Conservation (phyloP, 345 rosid genomes). For the Zanthoxylum bungeanum region DNA sequence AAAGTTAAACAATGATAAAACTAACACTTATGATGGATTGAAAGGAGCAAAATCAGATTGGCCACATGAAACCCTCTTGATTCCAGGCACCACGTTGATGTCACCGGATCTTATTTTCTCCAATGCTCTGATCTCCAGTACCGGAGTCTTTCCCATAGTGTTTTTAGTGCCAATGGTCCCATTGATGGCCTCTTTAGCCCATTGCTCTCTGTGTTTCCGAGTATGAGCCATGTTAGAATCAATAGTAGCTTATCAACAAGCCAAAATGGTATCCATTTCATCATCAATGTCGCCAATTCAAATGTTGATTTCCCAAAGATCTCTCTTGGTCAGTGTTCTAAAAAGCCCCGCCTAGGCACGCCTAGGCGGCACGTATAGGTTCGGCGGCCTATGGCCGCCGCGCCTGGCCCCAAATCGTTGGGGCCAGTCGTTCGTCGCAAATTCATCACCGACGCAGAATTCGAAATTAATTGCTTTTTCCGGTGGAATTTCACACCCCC, state of each 20-base stretch:
- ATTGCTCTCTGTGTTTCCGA: conserved; percentile 51
- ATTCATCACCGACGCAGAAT: no score
- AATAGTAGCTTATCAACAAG: conserved; percentile 64
- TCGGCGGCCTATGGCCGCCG: no score
- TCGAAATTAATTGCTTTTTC: no score
- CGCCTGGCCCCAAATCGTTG: no score
- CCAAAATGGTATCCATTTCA: conserved; percentile 78
- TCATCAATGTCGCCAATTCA: conserved; percentile 46
- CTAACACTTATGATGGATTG: no score
- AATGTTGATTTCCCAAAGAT: conserved; percentile 61
- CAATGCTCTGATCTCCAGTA: conserved; percentile 72
- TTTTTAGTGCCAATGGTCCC: conserved; percentile 70
- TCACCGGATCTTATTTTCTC: conserved; percentile 63
- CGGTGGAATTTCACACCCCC: no score
- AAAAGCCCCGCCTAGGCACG: no score
- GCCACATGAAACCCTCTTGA: conserved; percentile 47
- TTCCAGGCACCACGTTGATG: conserved; percentile 69
- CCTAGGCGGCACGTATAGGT: no score
- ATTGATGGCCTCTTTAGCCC: conserved; percentile 63
- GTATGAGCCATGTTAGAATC: conserved; percentile 46
- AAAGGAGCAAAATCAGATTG: no score
- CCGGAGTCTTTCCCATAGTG: conserved; percentile 68
- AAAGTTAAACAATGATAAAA: no score
- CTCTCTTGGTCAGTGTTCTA: no score
- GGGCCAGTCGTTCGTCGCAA: no score